phyloP scores from a whole-genome alignment of 352 stramenopile genomes.

The Phytopythium delawarense region DNA sequence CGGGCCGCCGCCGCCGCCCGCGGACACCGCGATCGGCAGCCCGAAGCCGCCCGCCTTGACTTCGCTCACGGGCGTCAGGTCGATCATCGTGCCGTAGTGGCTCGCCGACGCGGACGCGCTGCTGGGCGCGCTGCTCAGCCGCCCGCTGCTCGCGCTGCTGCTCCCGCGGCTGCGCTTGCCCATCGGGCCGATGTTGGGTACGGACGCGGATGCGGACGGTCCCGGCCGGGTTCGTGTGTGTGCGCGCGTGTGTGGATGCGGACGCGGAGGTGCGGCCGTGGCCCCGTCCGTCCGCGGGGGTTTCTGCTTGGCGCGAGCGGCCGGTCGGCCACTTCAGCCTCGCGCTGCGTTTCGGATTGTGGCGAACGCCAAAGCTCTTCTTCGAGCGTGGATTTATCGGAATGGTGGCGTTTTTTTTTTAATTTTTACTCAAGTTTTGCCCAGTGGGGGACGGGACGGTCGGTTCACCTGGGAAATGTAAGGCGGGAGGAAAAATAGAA shows the following conservation, averaged over 20 bases:
- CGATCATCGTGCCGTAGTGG: conserved; percentile 38
- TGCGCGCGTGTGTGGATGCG: too few species aligned
- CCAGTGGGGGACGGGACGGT: too few species aligned
- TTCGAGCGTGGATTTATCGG: neutral
- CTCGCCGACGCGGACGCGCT: conserved; percentile 7
- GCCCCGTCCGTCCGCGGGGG: too few species aligned
- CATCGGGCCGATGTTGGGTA: conserved; percentile 11
- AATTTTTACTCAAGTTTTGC: neutral
- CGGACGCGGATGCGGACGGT: neutral
- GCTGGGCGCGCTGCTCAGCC: conserved; percentile 20
- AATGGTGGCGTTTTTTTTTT: neutral
- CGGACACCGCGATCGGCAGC: neutral
- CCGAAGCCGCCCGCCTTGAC: conserved; percentile 17
- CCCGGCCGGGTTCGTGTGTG: too few species aligned
- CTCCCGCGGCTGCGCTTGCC: conserved; percentile 32
- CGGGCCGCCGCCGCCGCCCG: neutral
- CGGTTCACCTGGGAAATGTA: neutral
- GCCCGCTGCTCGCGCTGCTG: conserved; percentile 18
- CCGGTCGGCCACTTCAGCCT: neutral
- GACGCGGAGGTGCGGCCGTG: too few species aligned
- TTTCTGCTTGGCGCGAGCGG: neutral
- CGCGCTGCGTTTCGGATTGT: neutral
- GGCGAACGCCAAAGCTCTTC: neutral
- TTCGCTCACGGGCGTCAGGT: conserved; percentile 17
- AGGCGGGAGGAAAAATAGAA: neutral